Percentiles rank a stretch among this genome's conserved stretches.
These are phyloP conservation scores for Penicillium daleae DNA, from an alignment of 495 filamentous ascomycete genomes.

Conservation along the genomic window DNA sequence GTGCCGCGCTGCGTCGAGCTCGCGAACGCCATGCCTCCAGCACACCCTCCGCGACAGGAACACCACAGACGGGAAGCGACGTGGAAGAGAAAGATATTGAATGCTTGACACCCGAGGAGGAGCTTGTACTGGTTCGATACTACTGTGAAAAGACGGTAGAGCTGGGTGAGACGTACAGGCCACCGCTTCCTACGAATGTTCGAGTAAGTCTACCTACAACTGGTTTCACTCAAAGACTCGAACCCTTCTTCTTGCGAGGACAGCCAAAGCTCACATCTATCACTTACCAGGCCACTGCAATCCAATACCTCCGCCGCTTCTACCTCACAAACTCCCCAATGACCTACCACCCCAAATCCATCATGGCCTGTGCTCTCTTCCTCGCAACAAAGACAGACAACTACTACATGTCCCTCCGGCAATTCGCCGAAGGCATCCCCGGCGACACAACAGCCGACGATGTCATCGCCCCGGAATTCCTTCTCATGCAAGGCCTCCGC, in stretches of 20 bases:
- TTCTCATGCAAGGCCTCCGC: constrained; percentile 88
- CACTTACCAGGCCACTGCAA: constrained; percentile 71
- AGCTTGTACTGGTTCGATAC: constrained; percentile 76
- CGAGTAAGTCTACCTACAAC: constrained; percentile 50
- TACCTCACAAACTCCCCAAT: constrained; percentile 93
- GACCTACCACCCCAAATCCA: constrained; percentile 88
- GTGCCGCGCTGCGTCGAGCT: constrained; percentile 57
- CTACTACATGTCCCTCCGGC: constrained; percentile 69
- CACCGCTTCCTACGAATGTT: constrained; percentile 79
- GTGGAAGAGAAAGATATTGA: constrained; percentile 62
- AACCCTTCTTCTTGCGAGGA: background rate
- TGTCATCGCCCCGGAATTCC: constrained; percentile 85
- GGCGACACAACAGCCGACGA: constrained; percentile 69
- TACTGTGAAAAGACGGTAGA: constrained; percentile 76
- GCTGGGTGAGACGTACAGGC: constrained; percentile 74
- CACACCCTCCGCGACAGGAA: constrained; percentile 44
- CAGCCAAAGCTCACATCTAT: constrained; percentile 2
- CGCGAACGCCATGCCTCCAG: constrained; percentile 45
- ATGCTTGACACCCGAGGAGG: constrained; percentile 78
- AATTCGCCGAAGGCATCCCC: constrained; percentile 65
- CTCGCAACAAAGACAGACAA: constrained; percentile 91
- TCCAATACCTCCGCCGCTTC: constrained; percentile 91
- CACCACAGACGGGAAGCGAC: constrained; percentile 40
- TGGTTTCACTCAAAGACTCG: background rate
- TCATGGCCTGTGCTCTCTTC: constrained; percentile 85